These are phyloP conservation scores for Aureobasidium sp. DNA, from an alignment of 2,329 filamentous ascomycete species.

Conservation along the genomic window DNA sequence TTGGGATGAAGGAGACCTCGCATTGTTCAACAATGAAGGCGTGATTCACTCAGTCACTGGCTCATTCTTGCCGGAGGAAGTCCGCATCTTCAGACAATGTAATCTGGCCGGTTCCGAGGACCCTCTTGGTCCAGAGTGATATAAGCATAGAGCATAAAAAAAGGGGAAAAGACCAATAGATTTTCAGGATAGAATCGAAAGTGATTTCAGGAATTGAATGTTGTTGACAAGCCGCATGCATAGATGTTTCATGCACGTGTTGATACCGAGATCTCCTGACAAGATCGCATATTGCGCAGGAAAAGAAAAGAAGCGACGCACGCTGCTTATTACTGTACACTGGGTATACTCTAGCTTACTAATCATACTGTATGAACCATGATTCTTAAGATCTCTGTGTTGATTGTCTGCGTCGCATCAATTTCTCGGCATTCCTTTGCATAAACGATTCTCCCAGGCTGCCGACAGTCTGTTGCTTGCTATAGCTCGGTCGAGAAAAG, in stretches of 20 bases:
- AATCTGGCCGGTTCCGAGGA: constrained; percentile 63
- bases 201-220: background rate
- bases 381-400: background rate
- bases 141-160: too few relatives aligned
- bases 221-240: background rate
- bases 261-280: background rate
- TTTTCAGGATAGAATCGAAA: background rate
- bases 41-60: constrained; percentile 70
- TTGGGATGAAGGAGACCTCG: constrained; percentile 70
- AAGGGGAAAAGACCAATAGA: background rate
- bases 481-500: constrained; percentile 11
- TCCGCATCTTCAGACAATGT: constrained; percentile 69
- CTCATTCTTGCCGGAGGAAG: constrained; percentile 65
- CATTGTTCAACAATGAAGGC: constrained; percentile 72
- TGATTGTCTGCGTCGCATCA: constrained; percentile 19
- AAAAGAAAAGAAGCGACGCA: background rate
- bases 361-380: background rate
- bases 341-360: background rate
- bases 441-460: constrained; percentile 31
- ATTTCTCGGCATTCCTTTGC: constrained; percentile 28
- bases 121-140: constrained; percentile 43
- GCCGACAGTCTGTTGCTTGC: constrained; percentile 18
- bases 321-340: background rate
- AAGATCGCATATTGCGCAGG: background rate
- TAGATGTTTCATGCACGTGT: background rate